Conservation (phyloP, 1,284 basidiomycete species). For the Coriolopsis trogii region DNA sequence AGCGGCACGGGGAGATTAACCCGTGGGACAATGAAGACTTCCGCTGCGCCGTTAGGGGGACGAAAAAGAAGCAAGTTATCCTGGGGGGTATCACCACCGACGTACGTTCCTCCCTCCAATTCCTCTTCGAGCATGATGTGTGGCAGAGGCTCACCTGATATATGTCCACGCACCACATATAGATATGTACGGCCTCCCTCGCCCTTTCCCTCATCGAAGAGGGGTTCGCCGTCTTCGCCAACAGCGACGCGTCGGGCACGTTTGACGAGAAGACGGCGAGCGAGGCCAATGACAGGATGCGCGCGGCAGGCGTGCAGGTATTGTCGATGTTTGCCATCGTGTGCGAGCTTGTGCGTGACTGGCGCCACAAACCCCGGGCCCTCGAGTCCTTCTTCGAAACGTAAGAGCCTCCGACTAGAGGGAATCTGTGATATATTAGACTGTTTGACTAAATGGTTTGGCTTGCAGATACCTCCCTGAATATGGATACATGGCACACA, state of each 20-base stretch:
- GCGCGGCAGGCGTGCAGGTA: slow-evolving; percentile 46
- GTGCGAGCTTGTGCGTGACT: slow-evolving; percentile 49
- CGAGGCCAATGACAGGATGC: slow-evolving; percentile 52
- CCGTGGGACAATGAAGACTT: slow-evolving; percentile 55
- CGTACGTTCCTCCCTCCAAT: no score
- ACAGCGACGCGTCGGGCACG: slow-evolving; percentile 48
- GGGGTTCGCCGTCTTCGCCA: slow-evolving; percentile 49
- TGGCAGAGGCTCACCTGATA: no score
- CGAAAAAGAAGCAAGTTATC: slow-evolving; percentile 51
- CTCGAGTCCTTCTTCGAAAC: slow-evolving; percentile 44
- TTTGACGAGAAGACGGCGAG: slow-evolving; percentile 42
- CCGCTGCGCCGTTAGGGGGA: slow-evolving; percentile 46
- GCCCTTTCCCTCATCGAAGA: slow-evolving; percentile 46
- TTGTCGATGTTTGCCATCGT: slow-evolving; percentile 45
- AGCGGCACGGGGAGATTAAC: slow-evolving; percentile 49
- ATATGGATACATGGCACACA: slow-evolving; percentile 43
- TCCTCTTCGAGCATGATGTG: no score
- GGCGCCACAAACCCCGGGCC: slow-evolving; percentile 46
- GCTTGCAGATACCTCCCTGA: slow-evolving; percentile 41
- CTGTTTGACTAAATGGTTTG: no score
- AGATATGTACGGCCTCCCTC: slow-evolving; percentile 44
- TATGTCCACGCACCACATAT: no score
- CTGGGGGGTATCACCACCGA: slow-evolving; percentile 52
- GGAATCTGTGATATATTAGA: no score
- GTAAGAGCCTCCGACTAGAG: no score